These are phyloP conservation scores for Globisporangium acanthophoron DNA, from an alignment of 352 stramenopile genomes.

Conservation along the genomic window DNA sequence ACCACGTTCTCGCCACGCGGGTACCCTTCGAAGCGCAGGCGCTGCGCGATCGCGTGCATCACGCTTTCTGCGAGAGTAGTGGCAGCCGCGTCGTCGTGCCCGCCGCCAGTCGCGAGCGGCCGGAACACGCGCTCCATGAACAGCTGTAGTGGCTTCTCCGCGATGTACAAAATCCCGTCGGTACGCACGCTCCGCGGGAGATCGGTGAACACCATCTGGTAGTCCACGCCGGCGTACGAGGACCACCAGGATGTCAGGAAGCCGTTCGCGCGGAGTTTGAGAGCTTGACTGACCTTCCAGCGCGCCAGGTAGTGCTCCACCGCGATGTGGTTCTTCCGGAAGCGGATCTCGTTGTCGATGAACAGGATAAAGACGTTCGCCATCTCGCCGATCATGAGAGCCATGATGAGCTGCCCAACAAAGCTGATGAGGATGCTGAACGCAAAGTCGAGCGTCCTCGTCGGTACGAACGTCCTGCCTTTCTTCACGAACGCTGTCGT, in stretches of 20 bases:
- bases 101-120: conserved; percentile 15
- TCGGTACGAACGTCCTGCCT: conserved; percentile 39
- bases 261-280: conserved; percentile 33
- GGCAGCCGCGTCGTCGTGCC: conserved; percentile 4
- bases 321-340: conserved; percentile 66
- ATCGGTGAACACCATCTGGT: conserved; percentile 48
- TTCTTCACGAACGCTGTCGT: conserved; percentile 62
- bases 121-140: conserved; percentile 43
- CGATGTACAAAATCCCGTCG: conserved; percentile 38
- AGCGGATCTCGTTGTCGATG: conserved; percentile 61
- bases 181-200: conserved; percentile 41
- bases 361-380: conserved; percentile 55
- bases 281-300: conserved; percentile 26
- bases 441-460: conserved; percentile 30
- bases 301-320: conserved; percentile 40
- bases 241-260: conserved; percentile 59
- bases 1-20: conserved; percentile 49
- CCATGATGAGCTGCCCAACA: conserved; percentile 55
- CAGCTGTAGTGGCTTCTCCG: conserved; percentile 31
- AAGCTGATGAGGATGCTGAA: conserved; percentile 55
- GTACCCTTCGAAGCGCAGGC: conserved; percentile 60
- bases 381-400: conserved; percentile 73
- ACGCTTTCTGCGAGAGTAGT: conserved; percentile 11
- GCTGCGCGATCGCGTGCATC: conserved; percentile 34
- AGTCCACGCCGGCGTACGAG: conserved; percentile 50